Percentiles rank a stretch among this genome's conserved stretches.
Conservation (phyloP, 2,329 filamentous ascomycete genomes). For the Aspergillus neotritici region DNA sequence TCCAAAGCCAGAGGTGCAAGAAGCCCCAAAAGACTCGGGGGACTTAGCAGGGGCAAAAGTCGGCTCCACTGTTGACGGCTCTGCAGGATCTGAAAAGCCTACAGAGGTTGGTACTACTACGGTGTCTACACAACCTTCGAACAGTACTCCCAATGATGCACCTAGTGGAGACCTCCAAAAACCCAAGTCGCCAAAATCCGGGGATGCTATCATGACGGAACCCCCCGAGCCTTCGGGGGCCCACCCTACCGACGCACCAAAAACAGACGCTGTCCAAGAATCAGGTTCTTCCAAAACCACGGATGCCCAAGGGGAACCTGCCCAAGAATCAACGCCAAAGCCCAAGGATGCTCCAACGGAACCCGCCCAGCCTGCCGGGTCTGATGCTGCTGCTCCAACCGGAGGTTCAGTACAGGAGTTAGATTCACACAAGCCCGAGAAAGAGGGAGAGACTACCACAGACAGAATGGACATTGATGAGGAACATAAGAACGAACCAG, state of each 20-base stretch:
- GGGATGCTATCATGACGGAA: background rate
- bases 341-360: conserved; percentile 7
- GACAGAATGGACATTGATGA: no score
- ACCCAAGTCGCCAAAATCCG: background rate
- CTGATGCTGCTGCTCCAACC: no score
- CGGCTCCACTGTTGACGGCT: no score
- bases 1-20: background rate
- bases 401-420: no score
- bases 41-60: no score
- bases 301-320: background rate
- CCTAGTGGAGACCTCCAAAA: conserved; percentile 1
- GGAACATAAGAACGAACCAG: no score
- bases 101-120: no score
- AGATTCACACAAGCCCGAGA: no score
- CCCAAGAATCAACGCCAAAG: conserved; percentile 1
- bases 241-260: background rate
- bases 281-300: background rate
- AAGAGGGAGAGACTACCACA: no score
- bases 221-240: background rate
- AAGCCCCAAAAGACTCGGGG: background rate
- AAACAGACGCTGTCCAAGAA: background rate
- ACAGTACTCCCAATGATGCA: background rate
- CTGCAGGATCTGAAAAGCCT: background rate
- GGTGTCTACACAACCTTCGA: conserved; percentile 2
- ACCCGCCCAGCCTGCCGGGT: no score